Conservation (phyloP, 208 protist species). For the Trypanosoma scelopori region DNA sequence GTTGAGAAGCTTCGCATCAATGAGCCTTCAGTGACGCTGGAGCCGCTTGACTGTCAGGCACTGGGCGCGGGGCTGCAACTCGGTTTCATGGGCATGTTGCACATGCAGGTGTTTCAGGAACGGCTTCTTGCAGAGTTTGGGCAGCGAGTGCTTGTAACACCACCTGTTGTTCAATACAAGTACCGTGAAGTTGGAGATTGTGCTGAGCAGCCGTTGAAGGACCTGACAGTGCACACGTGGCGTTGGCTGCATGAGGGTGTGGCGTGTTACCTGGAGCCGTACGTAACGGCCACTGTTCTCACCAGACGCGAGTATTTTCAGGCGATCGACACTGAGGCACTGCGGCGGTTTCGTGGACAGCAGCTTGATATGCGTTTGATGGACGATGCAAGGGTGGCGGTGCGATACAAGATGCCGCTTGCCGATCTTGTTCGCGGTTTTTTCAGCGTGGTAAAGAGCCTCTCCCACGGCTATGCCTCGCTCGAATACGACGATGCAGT, state of each 20-base stretch:
- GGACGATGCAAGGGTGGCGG: conserved; percentile 67
- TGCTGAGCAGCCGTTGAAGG: conserved; percentile 32
- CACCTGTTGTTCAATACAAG: conserved; percentile 93
- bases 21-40: conserved; percentile 91
- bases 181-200: conserved; percentile 47
- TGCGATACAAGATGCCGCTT: conserved; percentile 92
- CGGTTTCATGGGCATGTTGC: conserved; percentile 97
- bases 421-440: conserved; percentile 95
- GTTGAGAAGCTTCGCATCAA: conserved; percentile 95
- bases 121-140: conserved; percentile 94
- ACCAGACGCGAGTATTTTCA: conserved; percentile 90
- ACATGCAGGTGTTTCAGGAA: conserved; percentile 98
- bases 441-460: conserved; percentile 92
- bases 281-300: conserved; percentile 87
- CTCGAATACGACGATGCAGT: conserved; percentile 94
- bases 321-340: conserved; percentile 78
- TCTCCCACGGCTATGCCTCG: conserved; percentile 92
- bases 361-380: conserved; percentile 72
- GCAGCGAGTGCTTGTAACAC: conserved; percentile 91
- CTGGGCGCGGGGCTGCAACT: conserved; percentile 93
- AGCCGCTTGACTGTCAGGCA: conserved; percentile 81
- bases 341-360: conserved; percentile 64
- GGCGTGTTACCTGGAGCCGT: conserved; percentile 87
- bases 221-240: conserved; percentile 78
- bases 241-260: conserved; percentile 84